Evolutionary conservation across 495 filamentous ascomycete species (phyloP), one percentile per base, ranked within the genome.

Genomic region (Hypoxylon perforatum): DNA sequence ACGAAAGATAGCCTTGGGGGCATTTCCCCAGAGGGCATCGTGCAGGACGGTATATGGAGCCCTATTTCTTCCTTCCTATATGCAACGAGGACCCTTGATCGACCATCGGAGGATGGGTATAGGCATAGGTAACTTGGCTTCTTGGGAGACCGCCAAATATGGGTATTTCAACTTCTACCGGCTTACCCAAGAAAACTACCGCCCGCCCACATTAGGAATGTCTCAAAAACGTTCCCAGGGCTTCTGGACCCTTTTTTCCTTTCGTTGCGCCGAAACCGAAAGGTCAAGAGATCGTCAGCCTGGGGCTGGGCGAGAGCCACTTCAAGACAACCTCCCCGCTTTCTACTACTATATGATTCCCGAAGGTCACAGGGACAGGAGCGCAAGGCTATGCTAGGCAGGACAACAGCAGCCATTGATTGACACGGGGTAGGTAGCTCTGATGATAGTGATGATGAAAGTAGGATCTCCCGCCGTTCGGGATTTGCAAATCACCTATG

Each of bases 81-180:
- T 55, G 56, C 56, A 56, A 22, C 19, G 42, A 22, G 57, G 63
- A 61, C 57, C 57, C 56, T 61, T 23, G 60, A 69, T 69, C 66
- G 66, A 58, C 66, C 17, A 60, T 56, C 49, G 65, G 54, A 56
- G 48, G 59, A 63, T 63, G 52, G n/a, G n/a, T n/a, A n/a, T n/a
- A n/a, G n/a, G n/a, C n/a, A n/a, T n/a, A n/a, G n/a, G n/a, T n/a
- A n/a, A n/a, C n/a, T n/a, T n/a, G n/a, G 23, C 17, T 48, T 15
- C 30, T 33, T 54, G 42, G n/a, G n/a, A n/a, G 44, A 49, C 42
- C 45, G 42, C 48, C 39, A 53, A 61, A 45, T 30, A 52, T 57
- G 56, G 63, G 56, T 60, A 57, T 38, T 61, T 51, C 28, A 19
- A 61, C 19, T 47, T 54, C 15, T 48, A n/a, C 30, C 58, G 48